Evolutionary conservation across 148 eudicot species (phyloP).

Genomic region (Simmondsia chinensis): DNA sequence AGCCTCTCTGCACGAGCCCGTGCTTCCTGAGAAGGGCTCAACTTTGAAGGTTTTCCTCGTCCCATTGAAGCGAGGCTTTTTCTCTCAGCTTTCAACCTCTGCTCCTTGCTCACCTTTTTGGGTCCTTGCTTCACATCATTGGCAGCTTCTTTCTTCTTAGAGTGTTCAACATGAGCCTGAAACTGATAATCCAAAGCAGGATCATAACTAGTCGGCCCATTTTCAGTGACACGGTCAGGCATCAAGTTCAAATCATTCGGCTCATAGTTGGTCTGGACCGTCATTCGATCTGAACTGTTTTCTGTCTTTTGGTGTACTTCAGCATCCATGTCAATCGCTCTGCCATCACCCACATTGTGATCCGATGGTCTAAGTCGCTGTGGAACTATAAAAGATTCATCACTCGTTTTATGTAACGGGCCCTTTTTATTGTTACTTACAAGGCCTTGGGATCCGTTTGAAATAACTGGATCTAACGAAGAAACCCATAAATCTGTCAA

Average conservation of each 20-base stretch:
- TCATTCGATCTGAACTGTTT: slow-evolving; percentile 16
- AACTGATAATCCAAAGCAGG: slow-evolving; percentile 70
- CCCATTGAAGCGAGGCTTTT: slow-evolving; percentile 36
- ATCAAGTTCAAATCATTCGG: slow-evolving; percentile 70
- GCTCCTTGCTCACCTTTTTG: slow-evolving; percentile 44
- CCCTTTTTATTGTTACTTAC: slow-evolving; percentile 15
- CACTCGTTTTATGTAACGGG: slow-evolving; percentile 27
- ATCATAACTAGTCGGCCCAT: slow-evolving; percentile 30
- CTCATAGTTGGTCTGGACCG: slow-evolving; percentile 34
- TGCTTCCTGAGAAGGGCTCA: slow-evolving; percentile 76
- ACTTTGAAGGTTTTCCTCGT: slow-evolving; percentile 59
- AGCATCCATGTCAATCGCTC: slow-evolving; percentile 50
- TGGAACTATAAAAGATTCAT: slow-evolving; percentile 69
- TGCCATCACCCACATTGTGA: slow-evolving; percentile 35
- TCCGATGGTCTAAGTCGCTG: slow-evolving; percentile 48
- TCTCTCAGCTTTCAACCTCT: slow-evolving; percentile 46
- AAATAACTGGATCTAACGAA: slow-evolving; percentile 38
- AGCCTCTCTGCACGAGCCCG: slow-evolving; percentile 90
- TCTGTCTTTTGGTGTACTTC: slow-evolving; percentile 34
- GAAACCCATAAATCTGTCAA: slow-evolving; percentile 29
- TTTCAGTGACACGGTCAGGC: slow-evolving; percentile 65
- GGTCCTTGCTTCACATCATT: slow-evolving; percentile 34
- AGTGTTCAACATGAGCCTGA: slow-evolving; percentile 31
- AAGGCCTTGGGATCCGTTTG: slow-evolving; percentile 34
- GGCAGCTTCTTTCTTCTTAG: slow-evolving; percentile 24